Evolutionary conservation across 2,329 filamentous ascomycete species (phyloP).

Genomic region (Pyricularia sp.): DNA sequence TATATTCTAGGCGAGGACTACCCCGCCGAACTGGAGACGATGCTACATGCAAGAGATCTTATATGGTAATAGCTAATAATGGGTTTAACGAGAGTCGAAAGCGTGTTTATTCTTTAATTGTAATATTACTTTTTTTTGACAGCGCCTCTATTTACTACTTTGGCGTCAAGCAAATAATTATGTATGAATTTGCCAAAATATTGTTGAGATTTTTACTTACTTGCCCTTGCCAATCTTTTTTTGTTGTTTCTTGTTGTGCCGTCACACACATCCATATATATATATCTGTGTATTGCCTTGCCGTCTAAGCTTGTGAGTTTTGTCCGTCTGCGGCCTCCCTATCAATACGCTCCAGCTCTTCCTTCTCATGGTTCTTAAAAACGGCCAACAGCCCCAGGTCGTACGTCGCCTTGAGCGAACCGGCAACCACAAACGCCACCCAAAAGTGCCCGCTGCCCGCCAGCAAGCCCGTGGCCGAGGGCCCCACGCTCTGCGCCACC

Average conservation of each 20-base stretch:
- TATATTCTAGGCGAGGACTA: constrained; percentile 3
- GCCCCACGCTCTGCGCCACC: constrained; percentile 45
- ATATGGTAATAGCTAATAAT: neutral
- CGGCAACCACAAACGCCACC: constrained; percentile 8
- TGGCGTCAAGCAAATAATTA: neutral
- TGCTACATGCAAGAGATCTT: constrained; percentile 8
- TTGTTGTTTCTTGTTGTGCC: neutral
- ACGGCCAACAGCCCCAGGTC: constrained; percentile 9
- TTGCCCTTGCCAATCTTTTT: neutral
- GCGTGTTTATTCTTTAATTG: neutral
- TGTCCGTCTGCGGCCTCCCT: neutral
- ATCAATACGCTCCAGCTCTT: neutral
- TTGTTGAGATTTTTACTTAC: neutral
- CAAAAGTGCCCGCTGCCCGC: constrained; percentile 23
- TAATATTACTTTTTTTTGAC: neutral
- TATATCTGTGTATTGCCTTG: neutral
- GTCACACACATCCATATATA: neutral
- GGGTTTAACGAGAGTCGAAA: neutral
- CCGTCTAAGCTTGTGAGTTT: neutral
- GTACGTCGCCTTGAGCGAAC: constrained; percentile 10
- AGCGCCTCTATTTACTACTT: neutral
- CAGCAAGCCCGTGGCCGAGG: constrained; percentile 50
- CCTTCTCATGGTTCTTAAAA: constrained; percentile 5
- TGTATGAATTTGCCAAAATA: neutral
- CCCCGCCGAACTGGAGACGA: constrained; percentile 3